These are phyloP conservation scores for Marchantia paleacea DNA, from an alignment of 225 moss, liverwort and hornwort species.

Conservation along the genomic window DNA sequence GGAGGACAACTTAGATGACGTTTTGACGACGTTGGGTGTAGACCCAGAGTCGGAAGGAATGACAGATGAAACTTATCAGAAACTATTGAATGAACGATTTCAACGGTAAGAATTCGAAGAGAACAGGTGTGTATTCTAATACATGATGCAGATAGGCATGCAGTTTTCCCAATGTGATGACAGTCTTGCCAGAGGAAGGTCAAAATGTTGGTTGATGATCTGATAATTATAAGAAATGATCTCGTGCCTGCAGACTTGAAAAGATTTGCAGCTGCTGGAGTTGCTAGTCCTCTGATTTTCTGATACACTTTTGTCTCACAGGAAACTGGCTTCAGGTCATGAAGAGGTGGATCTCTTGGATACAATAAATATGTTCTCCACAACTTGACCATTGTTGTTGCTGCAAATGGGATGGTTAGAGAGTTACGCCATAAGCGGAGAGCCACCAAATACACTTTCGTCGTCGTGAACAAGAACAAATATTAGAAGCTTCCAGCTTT, in stretches of 20 bases:
- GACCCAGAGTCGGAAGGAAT: constrained; percentile 16
- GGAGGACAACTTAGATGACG: constrained; percentile 23
- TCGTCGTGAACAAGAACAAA: too few species aligned
- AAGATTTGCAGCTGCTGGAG: background rate
- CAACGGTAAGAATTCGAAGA: constrained; percentile 10
- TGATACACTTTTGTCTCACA: background rate
- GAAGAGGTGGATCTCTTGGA: background rate
- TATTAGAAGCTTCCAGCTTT: too few species aligned
- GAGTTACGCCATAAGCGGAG: too few species aligned
- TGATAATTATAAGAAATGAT: background rate
- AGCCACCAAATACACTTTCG: too few species aligned
- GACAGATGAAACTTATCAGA: constrained; percentile 27
- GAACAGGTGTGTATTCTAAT: background rate
- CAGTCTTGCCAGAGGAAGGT: background rate
- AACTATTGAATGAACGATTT: constrained; percentile 20
- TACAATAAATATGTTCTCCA: background rate
- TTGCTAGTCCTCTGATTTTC: background rate
- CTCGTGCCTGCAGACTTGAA: background rate
- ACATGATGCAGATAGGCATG: background rate
- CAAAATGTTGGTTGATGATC: background rate
- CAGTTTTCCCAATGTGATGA: too few species aligned
- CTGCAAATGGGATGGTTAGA: background rate
- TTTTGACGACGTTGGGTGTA: constrained; percentile 29
- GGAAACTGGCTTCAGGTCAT: background rate
- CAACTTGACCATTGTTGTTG: background rate